Conservation (phyloP, 352 stramenopile species). For the Phytophthora foliorum region DNA sequence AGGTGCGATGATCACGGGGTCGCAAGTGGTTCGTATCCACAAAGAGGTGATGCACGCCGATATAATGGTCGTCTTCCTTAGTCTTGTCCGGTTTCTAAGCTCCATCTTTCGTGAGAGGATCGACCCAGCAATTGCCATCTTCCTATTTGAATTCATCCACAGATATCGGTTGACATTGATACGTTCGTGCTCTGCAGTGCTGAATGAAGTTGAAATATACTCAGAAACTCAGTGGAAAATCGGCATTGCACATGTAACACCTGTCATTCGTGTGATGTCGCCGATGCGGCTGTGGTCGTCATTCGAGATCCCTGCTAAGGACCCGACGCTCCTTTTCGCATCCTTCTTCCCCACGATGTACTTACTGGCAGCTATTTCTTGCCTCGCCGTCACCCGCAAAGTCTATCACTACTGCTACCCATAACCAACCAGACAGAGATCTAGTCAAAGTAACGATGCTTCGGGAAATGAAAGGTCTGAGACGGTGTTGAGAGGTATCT, state of each 20-base stretch:
- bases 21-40: constrained; percentile 23
- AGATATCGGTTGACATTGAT: constrained; percentile 8
- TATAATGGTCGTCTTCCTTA: constrained; percentile 27
- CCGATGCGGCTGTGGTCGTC: constrained; percentile 22
- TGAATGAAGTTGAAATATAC: constrained; percentile 21
- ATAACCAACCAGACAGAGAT: constrained; percentile 9
- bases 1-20: constrained; percentile 5
- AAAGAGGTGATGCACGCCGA: constrained; percentile 39
- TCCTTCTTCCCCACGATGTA: constrained; percentile 22
- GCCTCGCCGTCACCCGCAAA: constrained; percentile 15
- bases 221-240: constrained; percentile 4
- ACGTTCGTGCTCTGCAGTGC: not conserved
- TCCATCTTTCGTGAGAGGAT: constrained; percentile 25
- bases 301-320: constrained; percentile 16
- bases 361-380: constrained; percentile 6
- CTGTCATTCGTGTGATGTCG: constrained; percentile 10
- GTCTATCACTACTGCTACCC: constrained; percentile 17
- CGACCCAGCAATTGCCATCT: constrained; percentile 23
- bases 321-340: constrained; percentile 14
- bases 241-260: constrained; percentile 12
- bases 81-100: constrained; percentile 19
- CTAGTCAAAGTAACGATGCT: constrained; percentile 10
- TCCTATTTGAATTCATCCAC: constrained; percentile 28
- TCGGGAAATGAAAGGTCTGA: constrained; percentile 18
- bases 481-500: constrained; percentile 6